Base-by-base conservation (phyloP, 1,284 basidiomycete species). In the Ustilago vetiveriae region DNA sequence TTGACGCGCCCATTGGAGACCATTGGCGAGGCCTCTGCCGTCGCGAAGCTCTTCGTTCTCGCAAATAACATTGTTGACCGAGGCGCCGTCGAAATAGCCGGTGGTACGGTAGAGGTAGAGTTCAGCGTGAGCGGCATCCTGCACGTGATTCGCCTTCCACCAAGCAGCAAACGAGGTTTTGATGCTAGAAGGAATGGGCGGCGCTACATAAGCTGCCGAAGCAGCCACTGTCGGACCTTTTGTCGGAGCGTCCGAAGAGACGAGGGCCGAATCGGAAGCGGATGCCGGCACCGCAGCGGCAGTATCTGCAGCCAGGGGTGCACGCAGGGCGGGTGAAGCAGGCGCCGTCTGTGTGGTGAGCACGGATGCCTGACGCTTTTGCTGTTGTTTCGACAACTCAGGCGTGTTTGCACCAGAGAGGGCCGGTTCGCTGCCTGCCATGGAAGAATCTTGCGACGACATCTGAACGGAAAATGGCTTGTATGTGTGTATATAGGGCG, bases 111-210 rank as follows among this genome's bases (percentile, higher is more conserved):
- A 71, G 10, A 77, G 67, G 43, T 66, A 59, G 9, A 77, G 56
- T 55, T 77, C 75, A n/a, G 73, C 71, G 6, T 75, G 59, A 11
- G 75, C 75, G 16, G 73, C 65, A 22, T 78, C 74, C 24, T 43
- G 24, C 1, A 63, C 51, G 4, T 60, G 59, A 19, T 59, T 46
- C 1, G 67, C 59, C 8, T 42, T 59, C 68, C 71, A 75, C 76
- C 76, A 78, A 16, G 74, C 70, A 32, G 56, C 49, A 16, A 78
- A 47, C 1, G 76, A 78, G 0, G 67, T 55, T 16, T 54, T 53
- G 49, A 78, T 39, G 55, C 72, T 67, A 6, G 54, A 57, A 2
- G 76, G 76, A n/a, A 78, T 66, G 22, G 72, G 68, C 4, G 66
- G 62, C 9, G 72, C 67, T 3, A 67, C 63, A 22, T 67, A 74